Evolutionary conservation across 305 asterid genomes (phyloP).

Genomic region (Petunia hybrid): DNA sequence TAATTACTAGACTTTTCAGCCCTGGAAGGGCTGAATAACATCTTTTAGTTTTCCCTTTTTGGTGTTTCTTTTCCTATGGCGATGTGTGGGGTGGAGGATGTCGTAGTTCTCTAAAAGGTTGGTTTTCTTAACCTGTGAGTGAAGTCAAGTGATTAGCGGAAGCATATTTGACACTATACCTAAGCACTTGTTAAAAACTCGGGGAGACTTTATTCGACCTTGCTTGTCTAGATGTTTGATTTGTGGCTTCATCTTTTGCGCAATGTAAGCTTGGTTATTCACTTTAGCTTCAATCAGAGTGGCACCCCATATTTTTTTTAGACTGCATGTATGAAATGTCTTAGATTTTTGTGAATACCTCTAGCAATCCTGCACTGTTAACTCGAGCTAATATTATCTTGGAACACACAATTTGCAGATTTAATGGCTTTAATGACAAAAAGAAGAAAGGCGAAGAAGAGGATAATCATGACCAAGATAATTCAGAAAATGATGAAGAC

Average conservation of each 20-base stretch:
- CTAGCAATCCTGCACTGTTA: background rate
- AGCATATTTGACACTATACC: background rate
- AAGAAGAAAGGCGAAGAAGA: constrained; percentile 37
- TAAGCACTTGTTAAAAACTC: background rate
- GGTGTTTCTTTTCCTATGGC: background rate
- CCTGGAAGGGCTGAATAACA: background rate
- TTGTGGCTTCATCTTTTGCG: background rate
- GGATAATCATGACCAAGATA: constrained; percentile 26
- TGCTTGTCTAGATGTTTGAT: background rate
- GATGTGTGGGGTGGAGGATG: background rate
- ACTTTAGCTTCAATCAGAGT: background rate
- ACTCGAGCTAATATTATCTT: constrained; percentile 31
- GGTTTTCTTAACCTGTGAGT: background rate
- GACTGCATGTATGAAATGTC: background rate
- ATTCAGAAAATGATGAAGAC: constrained; percentile 36
- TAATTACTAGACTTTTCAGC: background rate
- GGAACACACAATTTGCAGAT: constrained; percentile 44
- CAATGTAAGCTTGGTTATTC: background rate
- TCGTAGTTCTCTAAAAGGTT: background rate
- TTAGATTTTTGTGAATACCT: background rate
- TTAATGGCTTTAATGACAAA: constrained; percentile 37
- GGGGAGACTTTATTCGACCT: background rate
- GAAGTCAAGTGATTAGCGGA: background rate
- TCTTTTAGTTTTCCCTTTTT: background rate
- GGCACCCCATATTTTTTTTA: background rate